Conservation (phyloP, 169 alveolate genomes). For the Eimeria praecox region DNA sequence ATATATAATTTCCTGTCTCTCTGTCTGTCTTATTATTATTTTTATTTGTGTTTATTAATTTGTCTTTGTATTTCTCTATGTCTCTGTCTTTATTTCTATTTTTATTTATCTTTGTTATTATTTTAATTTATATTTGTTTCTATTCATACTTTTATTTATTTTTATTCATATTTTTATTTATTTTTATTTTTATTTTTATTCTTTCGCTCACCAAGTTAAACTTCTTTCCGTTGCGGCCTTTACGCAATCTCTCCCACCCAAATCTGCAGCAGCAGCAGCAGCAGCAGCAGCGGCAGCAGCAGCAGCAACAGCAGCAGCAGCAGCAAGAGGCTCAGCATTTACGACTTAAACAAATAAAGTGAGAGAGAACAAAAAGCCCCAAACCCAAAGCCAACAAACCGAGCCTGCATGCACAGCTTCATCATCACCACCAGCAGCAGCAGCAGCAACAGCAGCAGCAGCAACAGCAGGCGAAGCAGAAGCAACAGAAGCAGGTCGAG, state of each 20-base stretch:
- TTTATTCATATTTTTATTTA: neutral
- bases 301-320: neutral
- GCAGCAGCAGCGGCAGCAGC: constrained; percentile 5
- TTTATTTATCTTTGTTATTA: too few species aligned
- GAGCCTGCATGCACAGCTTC: neutral
- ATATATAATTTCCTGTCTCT: too few species aligned
- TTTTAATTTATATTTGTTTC: too few species aligned
- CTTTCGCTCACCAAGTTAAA: constrained; percentile 31
- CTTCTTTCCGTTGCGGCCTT: constrained; percentile 70
- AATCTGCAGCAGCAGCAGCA: constrained; percentile 30
- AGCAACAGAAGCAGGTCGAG: too few species aligned
- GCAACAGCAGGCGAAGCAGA: too few species aligned
- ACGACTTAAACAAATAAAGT: neutral
- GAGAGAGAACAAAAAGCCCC: too few species aligned
- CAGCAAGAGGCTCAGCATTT: neutral
- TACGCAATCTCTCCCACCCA: constrained; percentile 72
- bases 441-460: constrained; percentile 26
- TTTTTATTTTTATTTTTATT: neutral
- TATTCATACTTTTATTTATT: too few species aligned
- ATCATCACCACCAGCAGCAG: neutral
- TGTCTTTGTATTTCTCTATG: too few species aligned
- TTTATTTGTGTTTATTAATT: too few species aligned
- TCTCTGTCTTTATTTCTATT: too few species aligned
- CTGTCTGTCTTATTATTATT: too few species aligned
- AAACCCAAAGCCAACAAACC: neutral